phyloP scores from a whole-genome alignment of 139 green algal species.

The Diplosphaera chodatii region DNA sequence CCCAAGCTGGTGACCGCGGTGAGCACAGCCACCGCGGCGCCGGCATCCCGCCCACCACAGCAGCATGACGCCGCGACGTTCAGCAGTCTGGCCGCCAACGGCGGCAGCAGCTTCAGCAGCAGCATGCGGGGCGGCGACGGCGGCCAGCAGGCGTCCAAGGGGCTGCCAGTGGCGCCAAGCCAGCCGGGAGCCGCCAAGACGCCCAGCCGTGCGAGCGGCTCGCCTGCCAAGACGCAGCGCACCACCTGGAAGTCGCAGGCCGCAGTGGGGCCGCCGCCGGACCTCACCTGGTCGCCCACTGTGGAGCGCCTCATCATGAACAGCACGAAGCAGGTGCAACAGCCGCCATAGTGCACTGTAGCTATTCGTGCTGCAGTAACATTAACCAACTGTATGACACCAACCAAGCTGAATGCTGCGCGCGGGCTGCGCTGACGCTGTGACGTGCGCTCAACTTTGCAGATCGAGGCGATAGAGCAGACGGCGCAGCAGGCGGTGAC shows the following conservation, averaged over 20 bases:
- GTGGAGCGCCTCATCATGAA: not conserved
- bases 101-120: not conserved
- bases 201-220: no score
- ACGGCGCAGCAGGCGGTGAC: not conserved
- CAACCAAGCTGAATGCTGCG: no score
- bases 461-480: not conserved
- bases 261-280: no score
- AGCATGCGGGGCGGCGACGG: not conserved
- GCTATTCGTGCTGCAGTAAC: no score
- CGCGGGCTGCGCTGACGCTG: no score
- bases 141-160: not conserved
- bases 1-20: not conserved
- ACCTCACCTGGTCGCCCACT: not conserved
- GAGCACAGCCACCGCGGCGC: not conserved
- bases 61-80: not conserved
- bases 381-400: no score
- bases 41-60: not conserved
- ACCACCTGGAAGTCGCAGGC: not conserved
- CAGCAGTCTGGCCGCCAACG: not conserved
- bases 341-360: not conserved
- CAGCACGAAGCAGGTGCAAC: not conserved
- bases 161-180: not conserved
- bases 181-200: no score
- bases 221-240: not conserved
- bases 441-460: no score